Conservation (phyloP, 2,329 filamentous ascomycete genomes). For the Pyricularia grisea region DNA sequence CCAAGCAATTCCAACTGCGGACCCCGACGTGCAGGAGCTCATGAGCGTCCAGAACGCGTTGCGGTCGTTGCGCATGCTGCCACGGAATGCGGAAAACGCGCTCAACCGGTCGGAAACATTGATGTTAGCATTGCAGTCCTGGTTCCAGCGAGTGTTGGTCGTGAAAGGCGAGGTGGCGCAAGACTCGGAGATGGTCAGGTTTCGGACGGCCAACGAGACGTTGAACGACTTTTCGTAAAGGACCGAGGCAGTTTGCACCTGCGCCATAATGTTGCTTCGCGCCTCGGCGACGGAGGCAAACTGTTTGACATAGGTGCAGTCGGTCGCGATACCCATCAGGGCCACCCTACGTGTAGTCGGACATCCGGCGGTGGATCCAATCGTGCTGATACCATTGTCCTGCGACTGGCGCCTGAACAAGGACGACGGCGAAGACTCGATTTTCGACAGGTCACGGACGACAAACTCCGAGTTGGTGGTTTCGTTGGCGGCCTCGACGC, state of each 20-base stretch:
- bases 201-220: slow-evolving; percentile 82
- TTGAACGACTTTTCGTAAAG: slow-evolving; percentile 90
- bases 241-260: slow-evolving; percentile 79
- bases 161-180: slow-evolving; percentile 58
- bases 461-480: slow-evolving; percentile 37
- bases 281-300: slow-evolving; percentile 60
- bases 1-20: slow-evolving; percentile 89
- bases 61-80: slow-evolving; percentile 56
- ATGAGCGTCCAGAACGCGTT: slow-evolving; percentile 94
- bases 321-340: slow-evolving; percentile 81
- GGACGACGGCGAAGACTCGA: slow-evolving; percentile 1
- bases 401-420: slow-evolving; percentile 6
- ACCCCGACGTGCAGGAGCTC: slow-evolving; percentile 69
- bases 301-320: slow-evolving; percentile 73
- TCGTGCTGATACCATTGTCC: slow-evolving; percentile 57
- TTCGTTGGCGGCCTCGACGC: slow-evolving; percentile 51
- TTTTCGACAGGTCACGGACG: background rate
- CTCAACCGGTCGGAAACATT: slow-evolving; percentile 73
- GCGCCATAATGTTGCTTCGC: slow-evolving; percentile 64
- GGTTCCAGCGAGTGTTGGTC: slow-evolving; percentile 70
- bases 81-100: slow-evolving; percentile 82
- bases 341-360: slow-evolving; percentile 83
- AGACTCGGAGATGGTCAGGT: slow-evolving; percentile 67
- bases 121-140: slow-evolving; percentile 53
- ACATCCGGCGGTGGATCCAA: slow-evolving; percentile 78